Evolutionary conservation across 352 stramenopile species (phyloP).

Genomic region (Phytophthora multivora): DNA sequence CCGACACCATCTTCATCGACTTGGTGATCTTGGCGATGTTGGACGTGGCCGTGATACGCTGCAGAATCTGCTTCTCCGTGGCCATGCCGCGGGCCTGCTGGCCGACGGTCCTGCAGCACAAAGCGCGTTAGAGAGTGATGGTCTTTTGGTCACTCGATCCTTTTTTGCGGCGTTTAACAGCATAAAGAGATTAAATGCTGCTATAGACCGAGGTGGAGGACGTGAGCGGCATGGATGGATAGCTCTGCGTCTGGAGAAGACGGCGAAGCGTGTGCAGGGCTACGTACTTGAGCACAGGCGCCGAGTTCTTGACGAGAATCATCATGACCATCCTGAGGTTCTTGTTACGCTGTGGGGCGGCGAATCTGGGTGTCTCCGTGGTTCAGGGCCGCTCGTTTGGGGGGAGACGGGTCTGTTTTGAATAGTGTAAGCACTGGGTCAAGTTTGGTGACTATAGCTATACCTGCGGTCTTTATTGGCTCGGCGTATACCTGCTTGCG

Average conservation of each 20-base stretch:
- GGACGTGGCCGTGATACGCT: slow-evolving; percentile 98
- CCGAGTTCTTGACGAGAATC: slow-evolving; percentile 55
- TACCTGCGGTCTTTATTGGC: background rate
- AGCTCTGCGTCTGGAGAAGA: slow-evolving; percentile 1
- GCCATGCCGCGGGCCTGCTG: slow-evolving; percentile 95
- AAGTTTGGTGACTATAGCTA: background rate
- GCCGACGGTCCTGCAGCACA: slow-evolving; percentile 52
- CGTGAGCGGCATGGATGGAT: background rate
- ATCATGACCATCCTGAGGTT: slow-evolving; percentile 49
- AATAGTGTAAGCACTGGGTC: background rate
- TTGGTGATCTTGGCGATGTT: slow-evolving; percentile 99
- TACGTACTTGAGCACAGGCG: slow-evolving; percentile 60
- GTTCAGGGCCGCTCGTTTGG: slow-evolving; percentile 40
- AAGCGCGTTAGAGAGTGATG: slow-evolving; percentile 8
- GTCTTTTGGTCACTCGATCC: slow-evolving; percentile 6
- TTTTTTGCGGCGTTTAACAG: slow-evolving; percentile 14
- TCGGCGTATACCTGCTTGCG: too few relatives aligned
- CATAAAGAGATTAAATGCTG: background rate
- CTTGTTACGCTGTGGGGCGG: slow-evolving; percentile 21
- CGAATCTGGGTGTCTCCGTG: slow-evolving; percentile 42
- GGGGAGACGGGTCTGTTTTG: background rate
- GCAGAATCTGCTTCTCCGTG: slow-evolving; percentile 98
- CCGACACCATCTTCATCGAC: slow-evolving; percentile 99
- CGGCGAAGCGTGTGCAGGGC: too few relatives aligned
- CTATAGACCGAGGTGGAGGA: background rate